Evolutionary conservation across 305 asterid genomes (phyloP).

Genomic region (Lippia alba): DNA sequence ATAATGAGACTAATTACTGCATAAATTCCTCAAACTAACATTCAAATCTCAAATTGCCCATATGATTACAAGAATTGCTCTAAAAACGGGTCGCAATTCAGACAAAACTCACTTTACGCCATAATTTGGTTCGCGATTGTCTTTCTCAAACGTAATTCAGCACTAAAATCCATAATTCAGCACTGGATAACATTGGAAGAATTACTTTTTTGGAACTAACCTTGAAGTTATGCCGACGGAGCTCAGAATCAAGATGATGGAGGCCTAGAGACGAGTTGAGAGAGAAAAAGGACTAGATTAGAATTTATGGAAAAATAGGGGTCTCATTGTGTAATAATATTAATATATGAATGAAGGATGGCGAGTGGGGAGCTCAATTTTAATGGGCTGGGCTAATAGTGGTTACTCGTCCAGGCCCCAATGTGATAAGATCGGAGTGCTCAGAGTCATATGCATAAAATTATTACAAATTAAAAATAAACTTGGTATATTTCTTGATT

Average conservation of each 20-base stretch:
- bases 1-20: not conserved
- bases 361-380: not conserved
- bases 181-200: not conserved
- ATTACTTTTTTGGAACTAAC: conserved; percentile 25
- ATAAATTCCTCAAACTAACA: not conserved
- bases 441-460: too few relatives aligned
- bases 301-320: not conserved
- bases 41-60: not conserved
- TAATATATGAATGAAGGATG: too few relatives aligned
- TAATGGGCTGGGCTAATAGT: conserved; percentile 16
- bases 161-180: not conserved
- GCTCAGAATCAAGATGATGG: conserved; percentile 17
- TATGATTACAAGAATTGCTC: not conserved
- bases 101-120: not conserved
- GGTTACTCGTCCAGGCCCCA: not conserved
- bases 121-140: not conserved
- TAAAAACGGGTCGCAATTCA: conserved; percentile 9
- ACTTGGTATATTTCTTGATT: too few relatives aligned
- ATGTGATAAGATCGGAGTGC: too few relatives aligned
- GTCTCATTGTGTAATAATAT: not conserved
- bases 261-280: conserved; percentile 1
- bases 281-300: not conserved
- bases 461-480: too few relatives aligned
- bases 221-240: conserved; percentile 24
- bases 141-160: not conserved